These are phyloP conservation scores for Trichophyton verrucosum DNA, from an alignment of 2,329 filamentous ascomycete species.

Conservation along the genomic window DNA sequence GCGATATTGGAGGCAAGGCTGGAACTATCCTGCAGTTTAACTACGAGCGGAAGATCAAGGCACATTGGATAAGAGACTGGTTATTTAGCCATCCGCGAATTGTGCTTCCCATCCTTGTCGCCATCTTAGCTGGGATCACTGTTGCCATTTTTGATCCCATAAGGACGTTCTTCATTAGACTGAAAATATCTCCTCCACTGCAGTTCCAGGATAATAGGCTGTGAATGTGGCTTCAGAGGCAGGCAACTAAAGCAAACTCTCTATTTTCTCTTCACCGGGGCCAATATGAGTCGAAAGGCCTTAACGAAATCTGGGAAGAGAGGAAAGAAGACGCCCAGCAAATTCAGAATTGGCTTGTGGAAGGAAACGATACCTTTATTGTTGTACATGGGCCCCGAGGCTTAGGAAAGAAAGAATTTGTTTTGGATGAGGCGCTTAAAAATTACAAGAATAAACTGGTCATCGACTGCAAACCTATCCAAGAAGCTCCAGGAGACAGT, in stretches of 20 bases:
- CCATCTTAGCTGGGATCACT: slow-evolving; percentile 67
- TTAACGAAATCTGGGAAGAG: slow-evolving; percentile 78
- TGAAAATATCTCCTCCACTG: slow-evolving; percentile 68
- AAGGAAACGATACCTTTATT: slow-evolving; percentile 82
- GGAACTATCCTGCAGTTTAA: slow-evolving; percentile 70
- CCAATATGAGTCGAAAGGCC: slow-evolving; percentile 49
- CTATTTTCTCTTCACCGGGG: slow-evolving; percentile 32
- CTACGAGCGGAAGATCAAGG: slow-evolving; percentile 67
- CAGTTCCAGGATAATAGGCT: slow-evolving; percentile 60
- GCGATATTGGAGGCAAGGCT: slow-evolving; percentile 58
- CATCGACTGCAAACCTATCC: slow-evolving; percentile 85
- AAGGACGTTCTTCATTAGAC: slow-evolving; percentile 80
- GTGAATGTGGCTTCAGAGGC: slow-evolving; percentile 69
- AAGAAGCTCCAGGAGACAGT: slow-evolving; percentile 79
- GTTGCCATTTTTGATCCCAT: slow-evolving; percentile 91
- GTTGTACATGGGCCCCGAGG: slow-evolving; percentile 86
- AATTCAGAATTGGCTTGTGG: slow-evolving; percentile 72
- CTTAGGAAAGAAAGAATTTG: slow-evolving; percentile 78
- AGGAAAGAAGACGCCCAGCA: slow-evolving; percentile 70
- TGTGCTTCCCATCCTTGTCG: slow-evolving; percentile 70
- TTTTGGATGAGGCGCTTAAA: slow-evolving; percentile 71
- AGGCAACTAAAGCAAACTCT: slow-evolving; percentile 37
- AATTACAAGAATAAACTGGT: slow-evolving; percentile 65
- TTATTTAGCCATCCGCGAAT: slow-evolving; percentile 73
- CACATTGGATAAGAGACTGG: slow-evolving; percentile 77